These are phyloP conservation scores for Plasmodium sp. DNA, from an alignment of 169 alveolate genomes.

Conservation along the genomic window DNA sequence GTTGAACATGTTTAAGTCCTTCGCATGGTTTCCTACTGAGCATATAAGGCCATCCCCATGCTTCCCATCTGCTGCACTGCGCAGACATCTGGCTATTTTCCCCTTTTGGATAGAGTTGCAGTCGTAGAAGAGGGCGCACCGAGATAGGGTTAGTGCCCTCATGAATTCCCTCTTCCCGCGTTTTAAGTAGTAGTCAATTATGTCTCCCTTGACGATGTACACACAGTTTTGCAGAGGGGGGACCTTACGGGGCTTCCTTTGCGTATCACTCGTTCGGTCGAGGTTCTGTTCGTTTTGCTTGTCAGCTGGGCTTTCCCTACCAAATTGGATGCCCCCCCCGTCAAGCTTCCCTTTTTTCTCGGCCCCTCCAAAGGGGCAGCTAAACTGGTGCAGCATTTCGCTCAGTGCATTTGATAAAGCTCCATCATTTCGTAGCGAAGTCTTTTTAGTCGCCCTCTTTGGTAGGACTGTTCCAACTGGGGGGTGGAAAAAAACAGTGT, in stretches of 20 bases:
- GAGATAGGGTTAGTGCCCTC: background rate
- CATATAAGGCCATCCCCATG: background rate
- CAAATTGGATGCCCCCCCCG: background rate
- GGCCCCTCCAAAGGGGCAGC: background rate
- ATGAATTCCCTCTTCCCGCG: background rate
- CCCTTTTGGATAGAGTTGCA: constrained; percentile 41
- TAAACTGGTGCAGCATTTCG: background rate
- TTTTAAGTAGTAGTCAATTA: constrained; percentile 18
- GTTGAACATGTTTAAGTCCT: constrained; percentile 33
- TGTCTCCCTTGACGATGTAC: constrained; percentile 29
- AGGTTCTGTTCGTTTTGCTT: background rate
- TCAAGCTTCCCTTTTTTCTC: background rate
- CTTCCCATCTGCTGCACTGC: background rate
- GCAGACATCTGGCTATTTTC: background rate
- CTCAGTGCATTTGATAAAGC: background rate
- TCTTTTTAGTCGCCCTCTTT: background rate
- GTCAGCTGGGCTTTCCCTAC: background rate
- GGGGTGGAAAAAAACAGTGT: background rate
- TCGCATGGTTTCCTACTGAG: constrained; percentile 17
- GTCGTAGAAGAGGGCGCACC: constrained; percentile 9
- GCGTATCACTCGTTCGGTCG: background rate
- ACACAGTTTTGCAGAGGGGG: background rate
- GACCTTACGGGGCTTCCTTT: background rate
- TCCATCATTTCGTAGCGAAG: background rate
- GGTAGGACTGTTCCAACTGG: background rate